Evolutionary conservation across 192 early-diverging fungal genomes (phyloP).

Genomic region (Mortierella claussenii): DNA sequence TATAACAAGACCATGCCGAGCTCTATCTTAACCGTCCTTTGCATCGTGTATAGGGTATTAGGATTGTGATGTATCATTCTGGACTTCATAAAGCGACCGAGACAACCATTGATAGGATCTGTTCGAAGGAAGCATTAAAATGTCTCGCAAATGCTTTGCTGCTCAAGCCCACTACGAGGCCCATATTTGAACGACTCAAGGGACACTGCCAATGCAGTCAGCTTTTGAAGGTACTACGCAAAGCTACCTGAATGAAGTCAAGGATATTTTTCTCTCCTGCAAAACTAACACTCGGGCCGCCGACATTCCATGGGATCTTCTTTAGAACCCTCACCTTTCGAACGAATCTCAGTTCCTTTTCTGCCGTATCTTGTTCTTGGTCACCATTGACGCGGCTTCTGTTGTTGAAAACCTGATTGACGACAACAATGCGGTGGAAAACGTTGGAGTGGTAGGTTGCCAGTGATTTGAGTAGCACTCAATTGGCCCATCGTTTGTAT

Average conservation of each 20-base stretch:
- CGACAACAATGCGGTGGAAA: constrained; percentile 43
- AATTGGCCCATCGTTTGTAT: background rate
- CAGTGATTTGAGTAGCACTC: background rate
- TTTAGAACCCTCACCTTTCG: constrained; percentile 44
- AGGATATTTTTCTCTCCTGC: background rate
- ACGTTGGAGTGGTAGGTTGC: constrained; percentile 50
- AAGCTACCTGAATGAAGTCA: background rate
- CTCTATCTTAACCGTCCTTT: background rate
- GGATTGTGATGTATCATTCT: constrained; percentile 47
- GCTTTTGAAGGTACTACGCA: constrained; percentile 56
- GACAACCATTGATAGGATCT: constrained; percentile 39
- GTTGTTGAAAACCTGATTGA: constrained; percentile 57
- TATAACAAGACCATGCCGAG: too few relatives aligned
- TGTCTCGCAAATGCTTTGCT: constrained; percentile 75
- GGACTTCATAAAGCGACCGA: constrained; percentile 28
- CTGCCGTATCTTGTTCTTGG: constrained; percentile 74
- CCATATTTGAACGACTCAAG: constrained; percentile 56
- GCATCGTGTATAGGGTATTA: constrained; percentile 35
- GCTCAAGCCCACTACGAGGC: constrained; percentile 59
- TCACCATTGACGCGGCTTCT: constrained; percentile 61
- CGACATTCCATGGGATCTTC: too few relatives aligned
- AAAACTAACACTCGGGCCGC: too few relatives aligned
- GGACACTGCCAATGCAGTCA: constrained; percentile 49
- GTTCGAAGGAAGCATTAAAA: constrained; percentile 68
- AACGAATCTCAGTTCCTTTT: constrained; percentile 69